A percentile compares a stretch with the other conserved stretches of the same genome.
These are phyloP conservation scores for Grammothele lineata DNA, from an alignment of 768 basidiomycete genomes.

Conservation along the genomic window DNA sequence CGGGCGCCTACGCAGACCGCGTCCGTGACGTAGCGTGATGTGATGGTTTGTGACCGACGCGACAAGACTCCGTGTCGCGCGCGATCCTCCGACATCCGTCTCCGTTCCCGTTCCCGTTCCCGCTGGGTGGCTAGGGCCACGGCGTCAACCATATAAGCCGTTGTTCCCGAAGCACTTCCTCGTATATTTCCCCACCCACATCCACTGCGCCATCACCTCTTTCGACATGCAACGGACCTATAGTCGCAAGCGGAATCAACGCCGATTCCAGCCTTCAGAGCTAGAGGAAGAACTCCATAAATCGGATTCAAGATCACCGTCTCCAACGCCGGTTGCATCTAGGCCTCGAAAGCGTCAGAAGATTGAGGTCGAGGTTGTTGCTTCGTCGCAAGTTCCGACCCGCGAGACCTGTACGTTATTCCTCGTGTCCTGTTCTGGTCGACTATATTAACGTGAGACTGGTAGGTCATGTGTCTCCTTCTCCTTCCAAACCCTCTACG, in stretches of 20 bases:
- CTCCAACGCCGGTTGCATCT: background rate
- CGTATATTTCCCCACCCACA: too few species aligned
- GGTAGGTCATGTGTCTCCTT: too few species aligned
- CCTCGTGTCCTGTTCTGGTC: too few species aligned
- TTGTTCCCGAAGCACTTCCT: too few species aligned
- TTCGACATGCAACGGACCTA: conserved; percentile 36
- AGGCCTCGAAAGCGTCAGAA: conserved; percentile 30
- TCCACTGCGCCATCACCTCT: too few species aligned
- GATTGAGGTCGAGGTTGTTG: conserved; percentile 28
- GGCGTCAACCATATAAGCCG: too few species aligned
- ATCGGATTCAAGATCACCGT: background rate
- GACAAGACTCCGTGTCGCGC: background rate
- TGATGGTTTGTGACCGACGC: conserved; percentile 10
- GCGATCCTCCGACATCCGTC: background rate
- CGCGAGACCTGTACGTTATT: too few species aligned
- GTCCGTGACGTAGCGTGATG: conserved; percentile 4
- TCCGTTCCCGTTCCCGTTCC: too few species aligned
- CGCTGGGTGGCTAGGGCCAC: too few species aligned
- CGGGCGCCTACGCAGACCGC: background rate
- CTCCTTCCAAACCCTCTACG: conserved; percentile 1
- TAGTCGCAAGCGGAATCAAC: conserved; percentile 27
- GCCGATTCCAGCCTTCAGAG: conserved; percentile 7
- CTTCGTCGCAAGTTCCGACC: too few species aligned
- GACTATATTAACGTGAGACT: too few species aligned
- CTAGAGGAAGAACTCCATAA: background rate